Evolutionary conservation across 148 eudicot genomes (phyloP), one percentile per base, ranked within the genome.

Genomic region (Persicaria tinctoria): DNA sequence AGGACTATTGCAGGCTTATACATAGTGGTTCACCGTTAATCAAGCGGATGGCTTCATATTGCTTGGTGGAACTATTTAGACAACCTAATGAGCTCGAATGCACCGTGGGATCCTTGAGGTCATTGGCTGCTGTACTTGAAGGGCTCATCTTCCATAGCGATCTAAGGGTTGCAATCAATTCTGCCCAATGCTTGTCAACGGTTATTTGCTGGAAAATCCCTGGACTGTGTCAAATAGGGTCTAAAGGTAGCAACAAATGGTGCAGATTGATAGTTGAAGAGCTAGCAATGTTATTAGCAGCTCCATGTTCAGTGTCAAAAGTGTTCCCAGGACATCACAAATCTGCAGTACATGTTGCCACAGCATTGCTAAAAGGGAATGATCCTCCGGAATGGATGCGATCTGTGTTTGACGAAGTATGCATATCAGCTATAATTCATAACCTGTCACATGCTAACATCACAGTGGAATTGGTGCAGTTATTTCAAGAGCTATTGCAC

Each of bases 211-310:
- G 96, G 96, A 79, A 85, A 82, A 81, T 82, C 46, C 86, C 79
- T 11, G 80, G 82, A 44, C 51, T 62, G 8, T 53, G 48, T 38
- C 84, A 81, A 32, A 75, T 73, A 70, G 73, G 78, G 48, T 76
- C 80, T 54, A 72, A 60, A 18, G 70, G 77, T 74, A 82, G 75
- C 71, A 79, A 81, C 72, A 82, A 76, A 10, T 95, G 97, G 98
- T 92, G 87, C 80, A 85, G 87, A 80, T 76, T 90, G 76, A 88
- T 95, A 76, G 88, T 89, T 41, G 98, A 95, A 83, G 98, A 95
- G 80, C 80, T 95, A 51, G 92, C 85, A 73, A 82, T 85, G 89
- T 90, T 88, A 68, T 79, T 92, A 84, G 88, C 90, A 9, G 85
- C 79, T 82, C 90, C 99, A 64, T 72, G 74, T 76, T 80, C 88